Evolutionary conservation across 2,329 filamentous ascomycete species (phyloP).

Genomic region (Ophiostoma sp.): DNA sequence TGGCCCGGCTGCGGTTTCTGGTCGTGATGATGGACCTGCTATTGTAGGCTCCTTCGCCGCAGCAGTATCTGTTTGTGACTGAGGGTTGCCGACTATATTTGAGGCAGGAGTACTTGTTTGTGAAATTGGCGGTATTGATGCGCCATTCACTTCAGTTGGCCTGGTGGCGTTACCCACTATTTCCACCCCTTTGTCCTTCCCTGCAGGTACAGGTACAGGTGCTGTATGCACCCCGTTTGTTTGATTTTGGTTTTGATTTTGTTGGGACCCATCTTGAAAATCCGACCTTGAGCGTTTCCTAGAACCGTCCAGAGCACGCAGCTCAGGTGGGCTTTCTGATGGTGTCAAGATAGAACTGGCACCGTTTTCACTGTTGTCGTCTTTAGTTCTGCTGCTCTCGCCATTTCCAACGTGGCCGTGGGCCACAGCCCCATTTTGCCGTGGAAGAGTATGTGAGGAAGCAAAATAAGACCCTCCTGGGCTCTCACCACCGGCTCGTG

Average conservation of each 20-base stretch:
- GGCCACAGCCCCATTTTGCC: background rate
- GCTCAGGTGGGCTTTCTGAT: conserved; percentile 9
- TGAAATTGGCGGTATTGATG: background rate
- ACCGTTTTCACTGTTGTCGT: background rate
- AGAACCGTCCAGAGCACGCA: background rate
- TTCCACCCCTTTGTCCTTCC: background rate
- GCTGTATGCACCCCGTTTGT: background rate
- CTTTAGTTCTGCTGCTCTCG: background rate
- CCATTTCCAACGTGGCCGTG: background rate
- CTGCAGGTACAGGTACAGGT: background rate
- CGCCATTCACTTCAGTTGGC: background rate
- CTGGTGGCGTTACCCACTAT: no score
- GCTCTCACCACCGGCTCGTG: background rate
- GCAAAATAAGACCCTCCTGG: background rate
- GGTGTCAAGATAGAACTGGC: conserved; percentile 1
- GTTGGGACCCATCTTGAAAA: background rate
- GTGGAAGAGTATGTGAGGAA: background rate
- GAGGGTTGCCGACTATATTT: background rate
- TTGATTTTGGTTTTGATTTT: background rate
- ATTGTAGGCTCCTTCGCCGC: background rate
- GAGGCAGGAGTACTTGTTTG: background rate
- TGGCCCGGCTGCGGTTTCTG: background rate
- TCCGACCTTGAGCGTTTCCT: background rate
- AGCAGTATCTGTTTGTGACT: background rate
- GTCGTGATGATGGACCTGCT: background rate